Conservation (phyloP, 345 rosid genomes). For the Toxicodendron radicans region DNA sequence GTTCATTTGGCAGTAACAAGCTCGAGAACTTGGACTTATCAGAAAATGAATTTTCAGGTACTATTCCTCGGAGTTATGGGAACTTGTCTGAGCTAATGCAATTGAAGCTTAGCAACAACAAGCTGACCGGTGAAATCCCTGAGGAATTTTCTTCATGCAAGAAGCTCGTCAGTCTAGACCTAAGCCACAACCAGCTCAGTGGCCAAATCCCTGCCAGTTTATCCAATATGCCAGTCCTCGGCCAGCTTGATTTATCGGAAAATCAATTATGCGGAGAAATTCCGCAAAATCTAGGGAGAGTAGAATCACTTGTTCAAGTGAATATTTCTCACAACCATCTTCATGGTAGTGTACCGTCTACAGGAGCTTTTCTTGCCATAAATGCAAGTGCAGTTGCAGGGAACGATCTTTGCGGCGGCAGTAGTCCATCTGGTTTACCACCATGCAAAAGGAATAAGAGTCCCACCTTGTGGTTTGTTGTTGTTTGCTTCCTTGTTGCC, state of each 20-base stretch:
- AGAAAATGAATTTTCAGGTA: constrained; percentile 55
- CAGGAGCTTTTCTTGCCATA: constrained; percentile 78
- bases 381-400: constrained; percentile 67
- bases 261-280: constrained; percentile 67
- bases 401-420: constrained; percentile 66
- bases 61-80: constrained; percentile 45
- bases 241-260: constrained; percentile 74
- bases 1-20: constrained; percentile 51
- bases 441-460: constrained; percentile 49
- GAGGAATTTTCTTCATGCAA: constrained; percentile 60
- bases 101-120: constrained; percentile 54
- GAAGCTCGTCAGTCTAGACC: constrained; percentile 73
- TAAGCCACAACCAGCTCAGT: constrained; percentile 65
- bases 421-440: constrained; percentile 39
- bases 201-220: constrained; percentile 60
- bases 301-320: constrained; percentile 59
- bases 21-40: constrained; percentile 72
- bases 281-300: constrained; percentile 47
- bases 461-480: constrained; percentile 49
- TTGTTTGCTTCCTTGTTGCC: constrained; percentile 39
- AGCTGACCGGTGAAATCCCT: constrained; percentile 67
- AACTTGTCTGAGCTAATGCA: constrained; percentile 54
- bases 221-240: constrained; percentile 58
- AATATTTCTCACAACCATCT: constrained; percentile 64
- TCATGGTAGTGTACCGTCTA: constrained; percentile 66